Evolutionary conservation across 495 filamentous ascomycete genomes (phyloP), one percentile per base, ranked within the genome.

Genomic region (Margaritispora aquatica): DNA sequence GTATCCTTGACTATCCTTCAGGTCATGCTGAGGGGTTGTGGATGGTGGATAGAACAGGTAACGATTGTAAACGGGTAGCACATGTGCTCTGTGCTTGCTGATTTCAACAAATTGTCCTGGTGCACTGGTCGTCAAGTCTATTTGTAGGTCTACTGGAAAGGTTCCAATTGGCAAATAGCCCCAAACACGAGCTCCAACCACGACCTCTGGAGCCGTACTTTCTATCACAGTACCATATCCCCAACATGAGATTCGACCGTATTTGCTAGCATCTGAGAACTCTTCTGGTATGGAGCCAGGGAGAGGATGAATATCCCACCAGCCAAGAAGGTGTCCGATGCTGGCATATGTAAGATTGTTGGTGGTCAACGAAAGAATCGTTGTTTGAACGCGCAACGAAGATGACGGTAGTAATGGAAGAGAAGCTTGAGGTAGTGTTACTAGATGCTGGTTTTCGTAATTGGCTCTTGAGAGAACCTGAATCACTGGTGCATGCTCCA

Each of bases 271-370:
- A 63, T 84, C 76, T 61, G 79, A 76, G 68, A 78, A 83, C 10
- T 80, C 76, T 0, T 71, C 71, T n/a, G 82, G 81, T 0, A 74
- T 73, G 8, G 67, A 58, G 0, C 64, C 52, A n/a, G 69, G 66
- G 1, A 70, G 59, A 1, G 63, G 66, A 66, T 74, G 73, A 41
- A 73, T 65, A 57, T 70, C 66, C 73, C 73, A 83, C 82, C 80
- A 86, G 21, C 65, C 66, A 0, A 82, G 50, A 11, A 78, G 9
- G 46, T 68, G 61, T 17, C 80, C 82, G 2, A 78, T 26, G 13
- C 66, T 68, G 4, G 80, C 81, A 64, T 84, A 85, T 8, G 71
- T 75, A 46, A 83, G 69, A 64, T 80, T 84, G 69, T 83, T 84
- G 17, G 77, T 77, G 0, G 80, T 80, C 0, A 84, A 65, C 24